These are phyloP conservation scores for Pilobolus umbonatus DNA, from an alignment of 192 early-diverging fungal species.

Conservation along the genomic window DNA sequence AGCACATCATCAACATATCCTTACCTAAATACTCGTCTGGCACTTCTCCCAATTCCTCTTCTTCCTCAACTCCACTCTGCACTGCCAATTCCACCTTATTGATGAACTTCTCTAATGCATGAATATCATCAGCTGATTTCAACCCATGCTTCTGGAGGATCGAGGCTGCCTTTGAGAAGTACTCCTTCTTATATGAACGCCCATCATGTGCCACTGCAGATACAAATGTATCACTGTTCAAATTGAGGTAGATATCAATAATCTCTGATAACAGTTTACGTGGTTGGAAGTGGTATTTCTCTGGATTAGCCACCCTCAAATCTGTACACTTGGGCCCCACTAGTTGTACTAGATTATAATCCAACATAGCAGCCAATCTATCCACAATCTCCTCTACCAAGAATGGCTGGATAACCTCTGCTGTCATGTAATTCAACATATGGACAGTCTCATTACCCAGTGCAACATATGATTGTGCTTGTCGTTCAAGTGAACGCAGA, in stretches of 20 bases:
- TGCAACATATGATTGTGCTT: constrained; percentile 79
- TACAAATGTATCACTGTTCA: constrained; percentile 66
- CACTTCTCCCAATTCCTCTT: constrained; percentile 75
- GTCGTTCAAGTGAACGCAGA: constrained; percentile 68
- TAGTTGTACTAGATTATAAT: constrained; percentile 86
- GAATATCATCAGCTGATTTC: constrained; percentile 61
- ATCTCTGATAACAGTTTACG: constrained; percentile 77
- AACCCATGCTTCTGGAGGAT: constrained; percentile 65
- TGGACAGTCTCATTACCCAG: constrained; percentile 91
- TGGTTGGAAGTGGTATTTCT: constrained; percentile 89
- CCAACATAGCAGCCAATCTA: constrained; percentile 94
- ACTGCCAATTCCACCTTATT: constrained; percentile 67
- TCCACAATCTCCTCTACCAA: constrained; percentile 86
- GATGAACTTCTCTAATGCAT: constrained; percentile 61
- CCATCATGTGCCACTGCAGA: constrained; percentile 79
- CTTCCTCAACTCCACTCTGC: constrained; percentile 55
- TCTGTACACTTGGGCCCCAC: constrained; percentile 90
- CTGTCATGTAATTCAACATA: constrained; percentile 84
- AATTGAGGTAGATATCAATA: constrained; percentile 78
- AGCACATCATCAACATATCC: background rate
- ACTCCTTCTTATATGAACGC: constrained; percentile 73
- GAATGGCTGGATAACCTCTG: constrained; percentile 78
- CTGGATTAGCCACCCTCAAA: constrained; percentile 61
- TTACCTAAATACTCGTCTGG: constrained; percentile 89
- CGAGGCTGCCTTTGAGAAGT: constrained; percentile 68